These are phyloP conservation scores for Omphalotus guepiniiformis DNA, from an alignment of 768 basidiomycete genomes.

Conservation along the genomic window DNA sequence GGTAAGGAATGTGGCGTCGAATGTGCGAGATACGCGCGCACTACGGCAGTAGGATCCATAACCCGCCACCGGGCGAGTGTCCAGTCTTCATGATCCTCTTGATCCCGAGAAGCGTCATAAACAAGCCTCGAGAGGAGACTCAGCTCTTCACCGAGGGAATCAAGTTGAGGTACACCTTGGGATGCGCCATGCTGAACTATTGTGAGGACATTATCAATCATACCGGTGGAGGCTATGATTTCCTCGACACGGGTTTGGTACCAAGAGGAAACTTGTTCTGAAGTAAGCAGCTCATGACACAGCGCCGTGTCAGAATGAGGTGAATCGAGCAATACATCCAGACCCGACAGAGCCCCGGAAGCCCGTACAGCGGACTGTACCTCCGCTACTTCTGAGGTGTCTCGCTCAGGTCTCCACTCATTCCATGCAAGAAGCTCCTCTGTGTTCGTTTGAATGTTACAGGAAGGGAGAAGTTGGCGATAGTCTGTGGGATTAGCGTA, in stretches of 20 bases:
- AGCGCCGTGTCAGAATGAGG: background rate
- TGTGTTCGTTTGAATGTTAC: conserved; percentile 42
- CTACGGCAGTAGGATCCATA: conserved; percentile 59
- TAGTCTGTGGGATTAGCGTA: conserved; percentile 63
- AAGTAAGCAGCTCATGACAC: conserved; percentile 29
- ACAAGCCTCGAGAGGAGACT: conserved; percentile 81
- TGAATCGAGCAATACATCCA: background rate
- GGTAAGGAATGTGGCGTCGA: conserved; percentile 66
- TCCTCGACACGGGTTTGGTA: conserved; percentile 62
- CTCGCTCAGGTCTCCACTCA: conserved; percentile 49
- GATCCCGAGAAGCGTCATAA: conserved; percentile 65
- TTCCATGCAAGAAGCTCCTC: conserved; percentile 33
- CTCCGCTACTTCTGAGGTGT: conserved; percentile 53
- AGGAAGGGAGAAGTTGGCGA: conserved; percentile 56
- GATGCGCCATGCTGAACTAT: conserved; percentile 85
- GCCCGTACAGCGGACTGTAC: conserved; percentile 39
- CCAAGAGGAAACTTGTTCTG: conserved; percentile 63
- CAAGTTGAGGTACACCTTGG: conserved; percentile 70
- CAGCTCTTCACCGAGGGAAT: conserved; percentile 88
- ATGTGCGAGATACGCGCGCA: conserved; percentile 71
- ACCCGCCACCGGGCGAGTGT: conserved; percentile 68
- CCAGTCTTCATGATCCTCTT: conserved; percentile 58
- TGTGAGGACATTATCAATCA: conserved; percentile 75
- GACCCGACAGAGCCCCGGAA: conserved; percentile 14
- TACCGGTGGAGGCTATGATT: conserved; percentile 63